Percentiles rank a stretch among this genome's conserved stretches.
Conservation (phyloP, 176 grass and related monocot genomes). For the Cocos nucifera region DNA sequence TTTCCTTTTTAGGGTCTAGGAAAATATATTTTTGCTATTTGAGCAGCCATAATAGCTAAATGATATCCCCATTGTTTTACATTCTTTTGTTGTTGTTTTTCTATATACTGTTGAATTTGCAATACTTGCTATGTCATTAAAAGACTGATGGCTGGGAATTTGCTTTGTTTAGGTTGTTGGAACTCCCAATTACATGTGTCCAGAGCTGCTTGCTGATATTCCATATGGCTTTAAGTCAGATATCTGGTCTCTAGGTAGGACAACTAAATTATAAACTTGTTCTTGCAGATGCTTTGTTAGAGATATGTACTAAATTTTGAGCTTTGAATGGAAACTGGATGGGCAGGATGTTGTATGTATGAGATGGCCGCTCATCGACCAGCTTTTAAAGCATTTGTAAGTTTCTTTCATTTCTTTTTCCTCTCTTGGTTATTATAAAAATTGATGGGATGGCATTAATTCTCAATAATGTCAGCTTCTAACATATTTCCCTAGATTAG, state of each 20-base stretch:
- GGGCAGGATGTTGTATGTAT: slow-evolving; percentile 87
- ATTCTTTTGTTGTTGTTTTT: no score
- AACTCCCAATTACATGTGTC: slow-evolving; percentile 99
- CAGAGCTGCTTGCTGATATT: slow-evolving; percentile 93
- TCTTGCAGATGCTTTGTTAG: background rate
- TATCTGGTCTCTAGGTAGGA: slow-evolving; percentile 96
- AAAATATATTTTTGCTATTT: no score
- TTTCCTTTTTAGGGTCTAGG: no score
- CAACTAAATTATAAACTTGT: background rate
- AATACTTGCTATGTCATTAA: no score
- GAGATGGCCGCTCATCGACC: slow-evolving; percentile 97
- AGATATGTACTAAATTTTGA: slow-evolving; percentile 3
- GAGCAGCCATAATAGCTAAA: no score
- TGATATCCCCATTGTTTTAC: no score
- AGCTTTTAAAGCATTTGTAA: slow-evolving; percentile 99
- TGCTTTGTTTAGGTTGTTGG: slow-evolving; percentile 64
- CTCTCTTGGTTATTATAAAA: no score
- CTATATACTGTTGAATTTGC: no score
- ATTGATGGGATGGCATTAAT: no score
- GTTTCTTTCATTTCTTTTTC: slow-evolving; percentile 18
- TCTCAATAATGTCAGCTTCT: no score
- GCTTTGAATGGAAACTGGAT: slow-evolving; percentile 19
- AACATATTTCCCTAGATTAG: no score
- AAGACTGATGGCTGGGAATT: slow-evolving; percentile 10
- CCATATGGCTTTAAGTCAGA: slow-evolving; percentile 99